Base-by-base conservation (phyloP, 2,329 filamentous ascomycete genomes). In the Ophiocordyceps camponoti-saundersi region DNA sequence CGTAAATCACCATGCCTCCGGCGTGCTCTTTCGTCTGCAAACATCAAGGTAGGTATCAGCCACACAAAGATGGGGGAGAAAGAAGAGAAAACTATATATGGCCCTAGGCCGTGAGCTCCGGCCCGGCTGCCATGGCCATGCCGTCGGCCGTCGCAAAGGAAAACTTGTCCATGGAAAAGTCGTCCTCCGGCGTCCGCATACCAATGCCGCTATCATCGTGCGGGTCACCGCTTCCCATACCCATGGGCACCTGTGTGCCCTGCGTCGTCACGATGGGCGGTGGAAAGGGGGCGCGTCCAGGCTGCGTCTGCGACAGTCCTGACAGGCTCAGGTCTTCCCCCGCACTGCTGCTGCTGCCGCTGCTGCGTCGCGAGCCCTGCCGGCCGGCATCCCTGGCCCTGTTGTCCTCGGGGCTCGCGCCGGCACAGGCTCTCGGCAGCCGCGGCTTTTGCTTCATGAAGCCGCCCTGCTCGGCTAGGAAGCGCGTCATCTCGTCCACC, bases 401-500 rank as follows among this genome's bases (percentile, higher is more conserved):
- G 10, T 61, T 52, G 1, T 57, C 48, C 42, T 65, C 62, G n/a
- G 58, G 59, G 46, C 65, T 64, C 16, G 58, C 50, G 20, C 49
- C 51, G 3, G 57, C 53, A 8, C 57, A 55, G 13, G 56, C 51
- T 8, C 57, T 56, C 21, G 45, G 47, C 12, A 62, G 62, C 4
- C 63, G 64, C 8, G 63, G 64, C 52, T 67, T 75, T 49, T 73
- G 72, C 53, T 72, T 71, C 68, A 95, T 80, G 59, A 95, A 95
- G 0, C 90, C 90, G 45, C 89, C 90, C 55, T 89, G 81, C 56
- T 93, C 87, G 0, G 86, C 87, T 53, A 95, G 71, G 73, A 93
- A 95, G 48, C 83, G 74, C 45, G 88, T 79, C 85, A 94, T 93
- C 65, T 96, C 90, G 57, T 95, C 89, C 46, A 95, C 77, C 72